These are phyloP conservation scores for Nemania diffusa DNA, from an alignment of 2,329 filamentous ascomycete species.

Conservation along the genomic window DNA sequence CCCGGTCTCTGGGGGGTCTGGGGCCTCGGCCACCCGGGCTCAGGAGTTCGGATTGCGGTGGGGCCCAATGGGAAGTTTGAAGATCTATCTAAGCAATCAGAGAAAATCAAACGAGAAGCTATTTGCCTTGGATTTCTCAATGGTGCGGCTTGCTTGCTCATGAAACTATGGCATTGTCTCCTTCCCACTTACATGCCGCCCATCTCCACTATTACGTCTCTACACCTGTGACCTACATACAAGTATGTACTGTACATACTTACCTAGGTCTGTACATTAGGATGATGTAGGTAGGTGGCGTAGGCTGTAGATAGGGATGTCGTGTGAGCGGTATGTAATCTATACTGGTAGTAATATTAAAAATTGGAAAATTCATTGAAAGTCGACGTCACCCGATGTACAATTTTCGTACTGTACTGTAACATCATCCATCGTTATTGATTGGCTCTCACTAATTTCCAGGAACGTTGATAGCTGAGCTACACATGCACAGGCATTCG, in stretches of 20 bases:
- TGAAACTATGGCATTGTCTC: slow-evolving; percentile 19
- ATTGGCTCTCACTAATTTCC: slow-evolving; percentile 3
- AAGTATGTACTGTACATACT: neutral
- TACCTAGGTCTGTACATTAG: too few relatives aligned
- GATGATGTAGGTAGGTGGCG: too few relatives aligned
- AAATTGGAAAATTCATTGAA: slow-evolving; percentile 1
- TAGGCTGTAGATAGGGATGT: neutral
- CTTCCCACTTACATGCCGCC: neutral
- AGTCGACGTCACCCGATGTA: neutral
- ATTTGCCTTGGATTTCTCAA: neutral
- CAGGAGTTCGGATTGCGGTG: neutral
- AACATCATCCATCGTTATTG: slow-evolving; percentile 12
- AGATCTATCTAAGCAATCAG: neutral
- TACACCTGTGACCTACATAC: neutral
- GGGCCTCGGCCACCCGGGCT: too few relatives aligned
- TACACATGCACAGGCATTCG: too few relatives aligned
- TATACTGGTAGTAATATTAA: neutral
- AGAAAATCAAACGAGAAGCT: slow-evolving; percentile 11
- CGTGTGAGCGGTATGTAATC: neutral
- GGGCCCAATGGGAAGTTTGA: slow-evolving; percentile 6
- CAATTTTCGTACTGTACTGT: slow-evolving; percentile 10
- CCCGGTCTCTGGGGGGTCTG: too few relatives aligned
- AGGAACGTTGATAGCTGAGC: neutral
- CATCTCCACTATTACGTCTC: slow-evolving; percentile 6
- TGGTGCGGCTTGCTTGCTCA: slow-evolving; percentile 8